Base-by-base conservation (phyloP, 345 rosid genomes). In the Orychophragmus violaceus region DNA sequence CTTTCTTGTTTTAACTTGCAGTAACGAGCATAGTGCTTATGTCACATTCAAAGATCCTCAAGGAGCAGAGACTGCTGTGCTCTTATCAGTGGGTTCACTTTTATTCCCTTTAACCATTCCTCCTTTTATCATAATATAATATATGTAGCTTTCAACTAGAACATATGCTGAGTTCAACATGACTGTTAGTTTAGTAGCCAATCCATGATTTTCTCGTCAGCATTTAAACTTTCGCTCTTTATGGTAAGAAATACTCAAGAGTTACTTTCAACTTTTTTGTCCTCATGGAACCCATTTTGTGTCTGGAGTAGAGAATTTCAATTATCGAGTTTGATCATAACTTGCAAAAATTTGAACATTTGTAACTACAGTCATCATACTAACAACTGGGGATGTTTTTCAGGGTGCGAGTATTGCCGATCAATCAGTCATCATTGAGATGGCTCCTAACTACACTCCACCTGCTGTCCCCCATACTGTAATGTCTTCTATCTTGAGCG, bases 351-450 rank as follows among this genome's bases (percentile, higher is more conserved):
- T 10, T 56, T 25, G 36, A 67, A 8, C 1, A 2, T 30, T 56
- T 36, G 32, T 49, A 21, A 18, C 6, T 42, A 55, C 21, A 18
- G 29, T 41, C 19, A 66, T 41, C 35, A 36, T 73, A 66, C 72
- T 59, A 74, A 74, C 46, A 32, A 14, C 2, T 29, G 16, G 24
- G 1, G 17, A 36, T 49, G 17, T 30, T 49, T 62, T 51, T 57
- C 71, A 75, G 98, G 96, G 96, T 64, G 92, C 96, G 51, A 92
- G 93, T 14, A 89, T 92, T 68, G 89, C 89, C 39, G 93, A 92
- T 54, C 84, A 82, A 66, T 61, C 93, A 51, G 93, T 92, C 56
- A 76, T 46, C 60, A 82, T 92, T 45, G 84, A 83, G 33, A 65
- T 81, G 74, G 98, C 87, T 79, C 79, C 91, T 22, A 85, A 86